Conservation (phyloP, 208 protist genomes). For the Wallacemonas rigidus region DNA sequence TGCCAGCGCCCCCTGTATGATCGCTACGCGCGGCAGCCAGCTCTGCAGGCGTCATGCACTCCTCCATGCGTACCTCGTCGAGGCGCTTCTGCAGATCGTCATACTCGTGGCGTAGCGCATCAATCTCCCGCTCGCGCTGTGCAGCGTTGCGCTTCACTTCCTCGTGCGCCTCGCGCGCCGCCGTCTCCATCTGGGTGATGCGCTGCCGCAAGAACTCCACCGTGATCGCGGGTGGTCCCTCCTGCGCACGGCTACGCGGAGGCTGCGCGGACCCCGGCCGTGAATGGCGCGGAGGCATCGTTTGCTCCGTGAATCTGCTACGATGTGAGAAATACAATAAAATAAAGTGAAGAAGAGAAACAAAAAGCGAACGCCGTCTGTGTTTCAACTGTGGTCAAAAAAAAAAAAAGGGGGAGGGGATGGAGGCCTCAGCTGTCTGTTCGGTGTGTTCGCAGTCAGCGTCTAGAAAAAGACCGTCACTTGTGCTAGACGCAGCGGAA, state of each 20-base stretch:
- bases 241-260: constrained; percentile 13
- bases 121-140: constrained; percentile 75
- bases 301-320: no score
- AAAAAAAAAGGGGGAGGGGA: no score
- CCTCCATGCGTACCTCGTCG: constrained; percentile 72
- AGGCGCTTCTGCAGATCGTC: constrained; percentile 40
- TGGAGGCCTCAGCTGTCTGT: no score
- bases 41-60: constrained; percentile 56
- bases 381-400: no score
- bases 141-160: constrained; percentile 51
- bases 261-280: constrained; percentile 12
- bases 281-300: not conserved
- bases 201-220: constrained; percentile 59
- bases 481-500: no score
- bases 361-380: not conserved
- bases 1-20: not conserved
- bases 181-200: constrained; percentile 62
- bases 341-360: constrained; percentile 9
- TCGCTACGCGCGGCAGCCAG: constrained; percentile 9
- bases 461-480: no score
- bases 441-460: no score
- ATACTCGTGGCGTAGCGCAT: constrained; percentile 58
- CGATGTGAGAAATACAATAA: no score
- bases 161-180: constrained; percentile 76
- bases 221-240: constrained; percentile 12